Percentiles rank a stretch among this genome's conserved stretches.
Evolutionary conservation across 75 land plant genomes (phyloP).

Genomic region (Ceratopteris richardii): DNA sequence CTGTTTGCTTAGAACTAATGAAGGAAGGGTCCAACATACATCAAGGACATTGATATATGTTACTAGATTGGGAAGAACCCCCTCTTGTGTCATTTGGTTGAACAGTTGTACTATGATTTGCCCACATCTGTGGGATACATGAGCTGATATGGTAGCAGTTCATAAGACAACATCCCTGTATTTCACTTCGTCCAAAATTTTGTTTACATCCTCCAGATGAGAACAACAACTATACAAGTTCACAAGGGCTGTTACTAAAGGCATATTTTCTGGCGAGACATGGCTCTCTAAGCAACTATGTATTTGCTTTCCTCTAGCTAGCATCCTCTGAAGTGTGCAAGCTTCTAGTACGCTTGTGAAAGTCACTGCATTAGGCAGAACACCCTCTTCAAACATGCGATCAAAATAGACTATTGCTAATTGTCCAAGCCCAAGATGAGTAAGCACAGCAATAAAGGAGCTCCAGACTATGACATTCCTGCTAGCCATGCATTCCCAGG

Average conservation of each 20-base stretch:
- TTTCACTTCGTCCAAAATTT: background rate
- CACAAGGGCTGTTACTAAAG: too few species aligned
- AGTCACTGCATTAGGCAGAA: constrained; percentile 12
- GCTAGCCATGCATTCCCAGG: constrained; percentile 10
- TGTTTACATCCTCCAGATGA: background rate
- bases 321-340: background rate
- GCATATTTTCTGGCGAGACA: too few species aligned
- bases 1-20: too few species aligned
- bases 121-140: background rate
- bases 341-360: constrained; percentile 13
- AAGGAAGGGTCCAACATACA: background rate
- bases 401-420: constrained; percentile 6
- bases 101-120: background rate
- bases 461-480: constrained; percentile 14
- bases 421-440: constrained; percentile 1
- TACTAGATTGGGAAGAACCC: background rate
- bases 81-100: background rate
- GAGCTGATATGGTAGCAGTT: background rate
- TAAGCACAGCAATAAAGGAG: constrained; percentile 11
- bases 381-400: constrained; percentile 14
- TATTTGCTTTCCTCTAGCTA: too few species aligned
- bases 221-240: too few species aligned
- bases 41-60: background rate
- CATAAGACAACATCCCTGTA: constrained; percentile 2
- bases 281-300: too few species aligned